Percentiles rank a stretch among this genome's conserved stretches.
phyloP scores from a whole-genome alignment of 371 early-diverging fungal genomes.

The Quaeritorhiza haematococci region DNA sequence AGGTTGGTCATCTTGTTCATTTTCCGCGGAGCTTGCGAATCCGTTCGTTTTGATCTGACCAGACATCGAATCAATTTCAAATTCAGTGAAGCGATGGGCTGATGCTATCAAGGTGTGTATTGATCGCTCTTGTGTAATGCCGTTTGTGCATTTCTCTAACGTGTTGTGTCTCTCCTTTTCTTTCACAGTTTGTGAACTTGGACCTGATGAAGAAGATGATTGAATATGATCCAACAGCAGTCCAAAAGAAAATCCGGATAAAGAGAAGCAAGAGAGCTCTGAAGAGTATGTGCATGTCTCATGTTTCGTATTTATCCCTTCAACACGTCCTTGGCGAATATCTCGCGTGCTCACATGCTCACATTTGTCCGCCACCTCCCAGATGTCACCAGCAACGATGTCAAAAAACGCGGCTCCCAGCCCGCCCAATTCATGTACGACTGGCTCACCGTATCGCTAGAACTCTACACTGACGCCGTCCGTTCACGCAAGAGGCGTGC shows the following conservation, averaged over 20 bases:
- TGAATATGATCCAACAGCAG: constrained; percentile 46
- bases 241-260: constrained; percentile 47
- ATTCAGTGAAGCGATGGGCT: constrained; percentile 26
- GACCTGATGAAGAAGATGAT: constrained; percentile 42
- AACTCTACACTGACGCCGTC: constrained; percentile 38
- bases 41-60: no score
- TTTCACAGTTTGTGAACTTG: constrained; percentile 29
- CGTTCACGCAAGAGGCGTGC: constrained; percentile 32
- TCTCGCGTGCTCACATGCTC: not conserved
- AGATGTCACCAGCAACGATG: constrained; percentile 26
- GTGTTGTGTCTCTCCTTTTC: not conserved
- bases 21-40: not conserved
- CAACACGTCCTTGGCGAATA: not conserved
- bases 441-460: constrained; percentile 45
- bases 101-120: constrained; percentile 33
- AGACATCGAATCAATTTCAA: no score
- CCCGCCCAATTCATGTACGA: constrained; percentile 45
- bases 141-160: not conserved
- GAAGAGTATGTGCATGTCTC: constrained; percentile 27
- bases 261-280: constrained; percentile 36
- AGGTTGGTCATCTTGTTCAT: constrained; percentile 11
- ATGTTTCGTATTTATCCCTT: not conserved
- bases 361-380: not conserved
- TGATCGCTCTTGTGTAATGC: no score
- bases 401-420: constrained; percentile 31